Conservation (phyloP, 148 eudicot genomes). For the Suaeda aralocaspica region DNA sequence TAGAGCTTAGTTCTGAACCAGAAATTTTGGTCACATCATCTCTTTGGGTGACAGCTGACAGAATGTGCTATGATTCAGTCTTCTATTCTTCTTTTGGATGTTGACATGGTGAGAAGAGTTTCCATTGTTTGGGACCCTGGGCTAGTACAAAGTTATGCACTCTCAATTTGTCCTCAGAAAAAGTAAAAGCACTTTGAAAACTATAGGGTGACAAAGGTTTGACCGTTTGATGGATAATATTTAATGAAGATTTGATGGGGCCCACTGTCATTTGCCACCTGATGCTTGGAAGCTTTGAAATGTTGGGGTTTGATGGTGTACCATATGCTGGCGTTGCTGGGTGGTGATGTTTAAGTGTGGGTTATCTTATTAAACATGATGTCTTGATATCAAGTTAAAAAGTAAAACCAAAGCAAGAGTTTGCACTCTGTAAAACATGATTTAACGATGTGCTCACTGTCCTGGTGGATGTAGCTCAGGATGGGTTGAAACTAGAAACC, state of each 20-base stretch:
- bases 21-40: neutral
- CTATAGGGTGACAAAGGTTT: neutral
- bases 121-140: neutral
- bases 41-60: too few species aligned
- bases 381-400: neutral
- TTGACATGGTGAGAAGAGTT: neutral
- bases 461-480: neutral
- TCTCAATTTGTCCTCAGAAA: neutral
- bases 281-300: neutral
- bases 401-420: neutral
- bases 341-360: neutral
- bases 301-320: neutral
- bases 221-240: neutral
- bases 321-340: neutral
- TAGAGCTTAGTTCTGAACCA: neutral
- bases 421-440: neutral
- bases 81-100: neutral
- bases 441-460: neutral
- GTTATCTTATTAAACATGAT: neutral
- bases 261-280: neutral
- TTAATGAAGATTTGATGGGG: neutral
- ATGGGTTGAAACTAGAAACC: neutral
- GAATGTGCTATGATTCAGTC: neutral
- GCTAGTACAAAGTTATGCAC: neutral
- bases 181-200: neutral